Evolutionary conservation across 495 filamentous ascomycete genomes (phyloP).

Genomic region (Aspergillus sparsus): DNA sequence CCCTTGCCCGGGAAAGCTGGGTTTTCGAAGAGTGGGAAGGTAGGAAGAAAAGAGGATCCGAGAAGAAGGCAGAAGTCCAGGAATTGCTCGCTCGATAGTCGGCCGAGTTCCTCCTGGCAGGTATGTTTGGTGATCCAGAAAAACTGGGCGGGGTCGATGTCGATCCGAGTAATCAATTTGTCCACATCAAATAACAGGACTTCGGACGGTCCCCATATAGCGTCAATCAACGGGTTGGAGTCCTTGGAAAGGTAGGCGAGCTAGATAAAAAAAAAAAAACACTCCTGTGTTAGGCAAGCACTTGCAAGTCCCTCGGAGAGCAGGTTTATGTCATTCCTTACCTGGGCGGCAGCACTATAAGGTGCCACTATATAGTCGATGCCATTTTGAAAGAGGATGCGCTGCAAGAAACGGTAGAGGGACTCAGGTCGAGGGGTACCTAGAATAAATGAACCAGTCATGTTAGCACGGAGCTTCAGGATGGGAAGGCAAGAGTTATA

Average conservation of each 20-base stretch:
- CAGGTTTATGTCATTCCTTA: slow-evolving; percentile 34
- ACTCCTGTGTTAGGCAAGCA: slow-evolving; percentile 17
- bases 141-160: slow-evolving; percentile 66
- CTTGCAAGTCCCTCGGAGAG: too few relatives aligned
- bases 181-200: slow-evolving; percentile 83
- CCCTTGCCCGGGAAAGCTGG: slow-evolving; percentile 45
- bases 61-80: slow-evolving; percentile 80
- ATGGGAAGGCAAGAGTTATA: slow-evolving; percentile 40
- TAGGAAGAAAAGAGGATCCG: slow-evolving; percentile 75
- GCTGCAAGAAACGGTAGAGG: slow-evolving; percentile 73
- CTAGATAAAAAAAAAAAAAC: slow-evolving; percentile 42
- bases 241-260: slow-evolving; percentile 78
- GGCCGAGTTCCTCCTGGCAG: slow-evolving; percentile 68
- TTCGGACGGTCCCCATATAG: slow-evolving; percentile 84
- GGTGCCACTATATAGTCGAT: slow-evolving; percentile 85
- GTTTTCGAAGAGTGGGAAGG: slow-evolving; percentile 73
- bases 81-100: slow-evolving; percentile 71
- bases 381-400: slow-evolving; percentile 64
- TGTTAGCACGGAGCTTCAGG: slow-evolving; percentile 7
- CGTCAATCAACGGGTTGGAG: slow-evolving; percentile 67
- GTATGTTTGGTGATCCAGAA: slow-evolving; percentile 69
- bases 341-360: slow-evolving; percentile 87
- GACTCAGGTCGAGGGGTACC: slow-evolving; percentile 59
- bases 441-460: slow-evolving; percentile 30
- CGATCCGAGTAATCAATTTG: slow-evolving; percentile 76